Conservation (phyloP, 2,329 filamentous ascomycete genomes). For the Rugonectria rugulosa region DNA sequence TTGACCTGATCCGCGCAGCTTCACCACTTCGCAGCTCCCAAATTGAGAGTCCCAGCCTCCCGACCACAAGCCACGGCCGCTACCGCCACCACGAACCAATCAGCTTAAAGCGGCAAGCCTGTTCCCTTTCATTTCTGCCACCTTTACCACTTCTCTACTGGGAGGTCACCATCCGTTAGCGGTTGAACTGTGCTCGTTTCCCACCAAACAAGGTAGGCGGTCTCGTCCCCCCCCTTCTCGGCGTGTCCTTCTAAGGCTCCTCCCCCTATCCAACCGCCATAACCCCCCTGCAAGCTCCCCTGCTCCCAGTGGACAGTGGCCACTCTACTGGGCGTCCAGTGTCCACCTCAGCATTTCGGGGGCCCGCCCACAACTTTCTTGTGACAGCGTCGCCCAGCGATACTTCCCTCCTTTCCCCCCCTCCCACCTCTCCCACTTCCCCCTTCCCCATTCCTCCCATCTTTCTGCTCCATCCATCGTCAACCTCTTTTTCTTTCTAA, state of each 20-base stretch:
- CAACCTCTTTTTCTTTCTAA: slow-evolving; percentile 37
- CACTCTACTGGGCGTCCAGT: slow-evolving; percentile 25
- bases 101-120: slow-evolving; percentile 44
- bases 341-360: slow-evolving; percentile 44
- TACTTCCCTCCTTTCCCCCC: slow-evolving; percentile 46
- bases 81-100: slow-evolving; percentile 47
- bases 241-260: slow-evolving; percentile 17
- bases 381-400: slow-evolving; percentile 45
- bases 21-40: slow-evolving; percentile 27
- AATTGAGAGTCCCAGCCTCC: slow-evolving; percentile 25
- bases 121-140: slow-evolving; percentile 33
- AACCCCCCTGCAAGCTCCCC: slow-evolving; percentile 18
- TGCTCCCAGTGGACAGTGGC: slow-evolving; percentile 23
- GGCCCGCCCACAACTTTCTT: slow-evolving; percentile 48
- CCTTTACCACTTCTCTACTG: slow-evolving; percentile 27
- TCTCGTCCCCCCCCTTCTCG: slow-evolving; percentile 34
- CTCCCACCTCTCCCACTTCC: slow-evolving; percentile 26
- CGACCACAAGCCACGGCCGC: slow-evolving; percentile 32
- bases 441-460: slow-evolving; percentile 39
- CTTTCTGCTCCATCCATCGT: slow-evolving; percentile 42
- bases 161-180: slow-evolving; percentile 1
- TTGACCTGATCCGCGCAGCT: slow-evolving; percentile 9
- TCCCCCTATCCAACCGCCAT: slow-evolving; percentile 12
- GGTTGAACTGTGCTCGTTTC: slow-evolving; percentile 28
- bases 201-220: slow-evolving; percentile 37